Conservation (phyloP, 768 basidiomycete species). For the Plicaturopsis crispa region DNA sequence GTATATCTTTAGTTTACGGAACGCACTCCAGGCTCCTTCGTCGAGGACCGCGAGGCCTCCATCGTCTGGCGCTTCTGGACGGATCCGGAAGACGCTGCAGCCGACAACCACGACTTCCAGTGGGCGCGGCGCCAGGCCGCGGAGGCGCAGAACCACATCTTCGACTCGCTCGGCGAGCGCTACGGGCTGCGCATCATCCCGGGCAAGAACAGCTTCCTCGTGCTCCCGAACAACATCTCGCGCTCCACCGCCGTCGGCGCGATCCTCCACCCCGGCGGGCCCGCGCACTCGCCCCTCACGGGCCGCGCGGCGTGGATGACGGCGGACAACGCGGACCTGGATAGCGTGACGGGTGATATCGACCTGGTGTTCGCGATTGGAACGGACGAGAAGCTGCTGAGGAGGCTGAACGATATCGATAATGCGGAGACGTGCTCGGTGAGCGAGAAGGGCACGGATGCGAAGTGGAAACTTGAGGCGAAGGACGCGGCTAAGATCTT, state of each 20-base stretch:
- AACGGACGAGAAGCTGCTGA: conserved; percentile 72
- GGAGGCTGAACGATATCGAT: conserved; percentile 69
- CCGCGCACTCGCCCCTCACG: conserved; percentile 29
- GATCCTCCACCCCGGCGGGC: conserved; percentile 63
- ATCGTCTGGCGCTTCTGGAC: conserved; percentile 86
- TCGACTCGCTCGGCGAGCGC: conserved; percentile 79
- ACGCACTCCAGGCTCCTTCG: conserved; percentile 78
- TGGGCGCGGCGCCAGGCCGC: conserved; percentile 87
- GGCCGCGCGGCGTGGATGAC: conserved; percentile 34
- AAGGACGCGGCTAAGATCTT: conserved; percentile 28
- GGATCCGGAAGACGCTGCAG: conserved; percentile 29
- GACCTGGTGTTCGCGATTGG: conserved; percentile 62
- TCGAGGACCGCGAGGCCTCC: conserved; percentile 78
- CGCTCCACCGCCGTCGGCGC: conserved; percentile 78
- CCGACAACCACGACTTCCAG: conserved; percentile 54
- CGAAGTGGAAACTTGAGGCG: conserved; percentile 52
- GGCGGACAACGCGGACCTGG: conserved; percentile 26
- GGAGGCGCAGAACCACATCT: conserved; percentile 89
- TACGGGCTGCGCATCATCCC: conserved; percentile 82
- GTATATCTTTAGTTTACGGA: conserved; percentile 87
- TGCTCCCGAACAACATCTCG: conserved; percentile 77
- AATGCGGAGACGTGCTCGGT: conserved; percentile 66
- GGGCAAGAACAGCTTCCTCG: conserved; percentile 71
- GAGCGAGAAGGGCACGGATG: conserved; percentile 71
- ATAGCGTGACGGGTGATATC: conserved; percentile 29